Evolutionary conservation across 306 rosid genomes (phyloP), one percentile per base, ranked within the genome.

Genomic region (Cucurbita argyrosperma): DNA sequence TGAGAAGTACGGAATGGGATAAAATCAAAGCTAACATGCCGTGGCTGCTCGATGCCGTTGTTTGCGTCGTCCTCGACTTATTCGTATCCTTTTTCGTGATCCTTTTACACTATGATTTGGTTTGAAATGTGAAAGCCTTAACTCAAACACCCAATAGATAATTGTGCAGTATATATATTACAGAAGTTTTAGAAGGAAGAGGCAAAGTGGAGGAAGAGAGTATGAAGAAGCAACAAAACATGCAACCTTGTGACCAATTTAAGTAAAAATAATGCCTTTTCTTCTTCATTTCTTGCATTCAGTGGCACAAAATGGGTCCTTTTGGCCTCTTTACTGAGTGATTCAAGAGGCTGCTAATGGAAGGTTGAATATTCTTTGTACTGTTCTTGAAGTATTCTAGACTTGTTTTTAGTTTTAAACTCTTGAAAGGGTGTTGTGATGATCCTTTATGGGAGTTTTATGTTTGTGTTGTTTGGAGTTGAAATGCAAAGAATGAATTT

Each of bases 11-110:
- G 1, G 92, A 90, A 74, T 89, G 98, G 98, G 86, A 79, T 30
- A 89, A 75, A 67, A 94, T 89, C 81, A 84, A 85, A 82, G 96
- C 97, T 1, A 94, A 94, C 57, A 72, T 94, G 92, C 83, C 98
- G 38, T 94, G 98, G 98, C 70, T 94, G 81, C 80, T 94, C 80
- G 98, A 94, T 85, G 98, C 97, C 12, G 76, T 38, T n/a, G 94
- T 85, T 42, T 93, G 97, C 26, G 98, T 93, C 77, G 86, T 76
- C 18, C 85, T 93, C 15, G 97, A 93, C 91, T 78, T 90, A 85
- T 90, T 93, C 74, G 98, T 93, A 93, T 93, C 96, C 98, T 88
- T 53, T 42, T 42, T 42, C 45, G 7, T 42, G 9, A 1, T 42
- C 8, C 8, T 42, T 40, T 42, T 42, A 6, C 1, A 70, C 51